Conservation (phyloP, 495 filamentous ascomycete genomes). For the Penicillium tannophilum region DNA sequence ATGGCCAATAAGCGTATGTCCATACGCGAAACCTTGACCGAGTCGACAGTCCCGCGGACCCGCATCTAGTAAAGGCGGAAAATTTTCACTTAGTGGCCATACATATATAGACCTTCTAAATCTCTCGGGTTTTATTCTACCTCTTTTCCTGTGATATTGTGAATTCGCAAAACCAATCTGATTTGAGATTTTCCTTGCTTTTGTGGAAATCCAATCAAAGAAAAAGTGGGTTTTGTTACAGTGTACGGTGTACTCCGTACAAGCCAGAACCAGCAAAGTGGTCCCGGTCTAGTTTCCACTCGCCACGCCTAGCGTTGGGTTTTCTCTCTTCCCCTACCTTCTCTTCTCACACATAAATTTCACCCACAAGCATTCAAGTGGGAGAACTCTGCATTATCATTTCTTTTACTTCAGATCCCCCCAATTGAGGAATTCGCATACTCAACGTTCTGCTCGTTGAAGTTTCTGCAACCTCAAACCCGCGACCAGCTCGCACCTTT, state of each 20-base stretch:
- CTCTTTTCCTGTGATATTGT: no score
- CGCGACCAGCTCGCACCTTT: constrained; percentile 19
- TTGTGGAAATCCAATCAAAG: no score
- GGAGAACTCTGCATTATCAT: neutral
- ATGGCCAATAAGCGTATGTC: neutral
- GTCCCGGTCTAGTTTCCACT: constrained; percentile 6
- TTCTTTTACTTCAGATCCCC: constrained; percentile 10
- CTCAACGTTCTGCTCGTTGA: constrained; percentile 5
- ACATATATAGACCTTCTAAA: no score
- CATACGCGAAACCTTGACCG: neutral
- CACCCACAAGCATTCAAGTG: neutral
- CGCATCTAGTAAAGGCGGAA: neutral
- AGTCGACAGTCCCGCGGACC: neutral
- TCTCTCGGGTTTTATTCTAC: no score
- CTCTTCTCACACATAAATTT: neutral
- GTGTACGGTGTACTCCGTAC: neutral
- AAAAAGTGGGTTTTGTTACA: neutral
- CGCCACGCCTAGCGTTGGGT: constrained; percentile 5
- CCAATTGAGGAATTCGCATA: constrained; percentile 8
- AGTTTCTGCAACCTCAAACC: constrained; percentile 13
- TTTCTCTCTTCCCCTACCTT: constrained; percentile 1
- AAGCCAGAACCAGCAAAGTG: neutral
- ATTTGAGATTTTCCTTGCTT: no score
- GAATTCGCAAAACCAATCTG: neutral
- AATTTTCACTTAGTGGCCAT: neutral